Conservation (phyloP, 208 protist species). For the Acanthamoeba triangularis region DNA sequence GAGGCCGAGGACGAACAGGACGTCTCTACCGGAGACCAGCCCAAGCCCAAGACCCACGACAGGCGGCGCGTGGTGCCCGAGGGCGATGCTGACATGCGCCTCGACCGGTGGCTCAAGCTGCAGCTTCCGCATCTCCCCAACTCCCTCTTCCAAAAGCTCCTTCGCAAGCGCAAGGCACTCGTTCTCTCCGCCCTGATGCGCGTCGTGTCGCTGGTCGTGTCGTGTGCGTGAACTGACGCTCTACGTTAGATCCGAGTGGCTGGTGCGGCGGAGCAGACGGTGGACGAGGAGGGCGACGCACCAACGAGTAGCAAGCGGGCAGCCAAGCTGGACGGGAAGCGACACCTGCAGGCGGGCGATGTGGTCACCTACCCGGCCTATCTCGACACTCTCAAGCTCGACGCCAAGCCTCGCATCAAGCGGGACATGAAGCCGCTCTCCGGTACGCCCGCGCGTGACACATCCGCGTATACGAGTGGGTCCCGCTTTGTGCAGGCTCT, state of each 20-base stretch:
- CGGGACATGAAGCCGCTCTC: background rate
- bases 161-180: background rate
- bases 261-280: background rate
- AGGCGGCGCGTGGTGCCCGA: background rate
- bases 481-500: no score
- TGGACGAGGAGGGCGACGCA: background rate
- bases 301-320: background rate
- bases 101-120: conserved; percentile 54
- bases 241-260: background rate
- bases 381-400: background rate
- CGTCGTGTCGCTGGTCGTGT: background rate
- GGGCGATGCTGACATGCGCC: conserved; percentile 50
- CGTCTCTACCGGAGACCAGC: background rate
- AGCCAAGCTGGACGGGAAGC: conserved; percentile 8
- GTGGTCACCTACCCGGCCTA: background rate
- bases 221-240: background rate
- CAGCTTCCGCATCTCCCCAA: conserved; percentile 32
- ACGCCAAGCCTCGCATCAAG: background rate
- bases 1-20: background rate
- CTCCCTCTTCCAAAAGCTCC: conserved; percentile 46
- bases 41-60: background rate
- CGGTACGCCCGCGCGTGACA: background rate
- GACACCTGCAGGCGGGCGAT: background rate
- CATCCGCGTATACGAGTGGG: background rate
- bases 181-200: background rate